These are phyloP conservation scores for Fusarium torulosum DNA, from an alignment of 2,329 filamentous ascomycete genomes.

Conservation along the genomic window DNA sequence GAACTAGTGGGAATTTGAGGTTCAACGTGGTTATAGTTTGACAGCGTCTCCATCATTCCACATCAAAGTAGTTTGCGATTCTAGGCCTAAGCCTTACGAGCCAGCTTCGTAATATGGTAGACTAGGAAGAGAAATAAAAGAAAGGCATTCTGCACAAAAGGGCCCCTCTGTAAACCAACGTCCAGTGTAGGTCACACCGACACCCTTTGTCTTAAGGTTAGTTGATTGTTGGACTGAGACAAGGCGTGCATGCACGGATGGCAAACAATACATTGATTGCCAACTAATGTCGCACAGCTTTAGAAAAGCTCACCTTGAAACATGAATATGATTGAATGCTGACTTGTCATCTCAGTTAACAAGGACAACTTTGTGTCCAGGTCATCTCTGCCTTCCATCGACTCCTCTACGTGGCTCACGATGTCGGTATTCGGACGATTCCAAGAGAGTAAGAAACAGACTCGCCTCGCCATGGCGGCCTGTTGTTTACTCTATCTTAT, in stretches of 20 bases:
- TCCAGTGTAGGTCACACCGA: neutral
- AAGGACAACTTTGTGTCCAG: neutral
- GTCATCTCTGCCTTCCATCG: neutral
- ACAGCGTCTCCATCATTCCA: too few species aligned
- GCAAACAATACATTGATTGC: neutral
- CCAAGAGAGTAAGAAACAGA: conserved; percentile 11
- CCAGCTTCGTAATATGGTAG: too few species aligned
- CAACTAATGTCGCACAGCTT: neutral
- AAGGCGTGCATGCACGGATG: neutral
- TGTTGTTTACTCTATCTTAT: conserved; percentile 10
- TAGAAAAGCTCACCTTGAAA: neutral
- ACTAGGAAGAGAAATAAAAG: neutral
- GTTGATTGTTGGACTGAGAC: neutral
- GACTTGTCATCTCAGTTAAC: conserved; percentile 2
- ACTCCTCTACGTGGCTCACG: neutral
- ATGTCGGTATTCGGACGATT: conserved; percentile 9
- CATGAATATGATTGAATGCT: neutral
- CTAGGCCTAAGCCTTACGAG: too few species aligned
- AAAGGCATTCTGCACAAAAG: neutral
- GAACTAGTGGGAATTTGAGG: too few species aligned
- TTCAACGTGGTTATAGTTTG: too few species aligned
- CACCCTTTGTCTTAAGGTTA: neutral
- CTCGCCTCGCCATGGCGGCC: neutral
- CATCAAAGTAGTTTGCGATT: too few species aligned
- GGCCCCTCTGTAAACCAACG: too few species aligned